phyloP scores from a whole-genome alignment of 2,329 filamentous ascomycete species.

The Nigrograna mackinnonii region DNA sequence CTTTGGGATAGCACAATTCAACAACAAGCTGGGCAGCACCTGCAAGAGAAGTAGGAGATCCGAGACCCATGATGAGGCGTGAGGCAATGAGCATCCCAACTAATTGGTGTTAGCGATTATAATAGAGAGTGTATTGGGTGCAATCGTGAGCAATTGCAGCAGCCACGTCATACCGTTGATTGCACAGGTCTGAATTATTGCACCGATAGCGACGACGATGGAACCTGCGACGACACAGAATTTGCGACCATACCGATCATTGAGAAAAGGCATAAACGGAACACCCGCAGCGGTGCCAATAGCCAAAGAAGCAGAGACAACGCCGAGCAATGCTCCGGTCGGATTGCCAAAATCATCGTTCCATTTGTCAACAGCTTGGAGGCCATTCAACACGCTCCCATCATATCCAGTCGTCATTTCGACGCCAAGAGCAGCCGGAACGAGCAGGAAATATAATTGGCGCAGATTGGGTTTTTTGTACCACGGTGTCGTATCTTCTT shows the following conservation, averaged over 20 bases:
- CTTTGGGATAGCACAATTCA: slow-evolving; percentile 70
- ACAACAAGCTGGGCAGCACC: slow-evolving; percentile 65
- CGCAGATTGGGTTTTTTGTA: slow-evolving; percentile 64
- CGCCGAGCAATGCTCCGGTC: slow-evolving; percentile 53
- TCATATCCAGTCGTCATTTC: slow-evolving; percentile 66
- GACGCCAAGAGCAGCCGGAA: slow-evolving; percentile 65
- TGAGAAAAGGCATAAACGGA: slow-evolving; percentile 60
- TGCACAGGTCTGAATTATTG: slow-evolving; percentile 59
- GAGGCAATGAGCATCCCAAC: slow-evolving; percentile 60
- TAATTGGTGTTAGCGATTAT: slow-evolving; percentile 9
- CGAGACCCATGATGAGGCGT: slow-evolving; percentile 68
- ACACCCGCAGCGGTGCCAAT: slow-evolving; percentile 62
- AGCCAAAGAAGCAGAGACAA: slow-evolving; percentile 63
- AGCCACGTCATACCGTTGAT: slow-evolving; percentile 43
- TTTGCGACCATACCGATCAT: slow-evolving; percentile 59
- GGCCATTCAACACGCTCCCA: slow-evolving; percentile 51
- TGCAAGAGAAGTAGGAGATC: slow-evolving; percentile 68
- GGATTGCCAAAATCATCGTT: slow-evolving; percentile 52
- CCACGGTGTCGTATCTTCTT: too few species aligned
- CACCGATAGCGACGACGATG: slow-evolving; percentile 58
- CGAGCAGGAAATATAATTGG: slow-evolving; percentile 59
- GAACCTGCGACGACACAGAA: slow-evolving; percentile 62
- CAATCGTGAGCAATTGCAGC: too few species aligned
- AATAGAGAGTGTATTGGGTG: neutral
- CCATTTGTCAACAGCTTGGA: slow-evolving; percentile 42